Evolutionary conservation across 805 yeast genomes (phyloP).

Genomic region (Wickerhamiella hasegawae): DNA sequence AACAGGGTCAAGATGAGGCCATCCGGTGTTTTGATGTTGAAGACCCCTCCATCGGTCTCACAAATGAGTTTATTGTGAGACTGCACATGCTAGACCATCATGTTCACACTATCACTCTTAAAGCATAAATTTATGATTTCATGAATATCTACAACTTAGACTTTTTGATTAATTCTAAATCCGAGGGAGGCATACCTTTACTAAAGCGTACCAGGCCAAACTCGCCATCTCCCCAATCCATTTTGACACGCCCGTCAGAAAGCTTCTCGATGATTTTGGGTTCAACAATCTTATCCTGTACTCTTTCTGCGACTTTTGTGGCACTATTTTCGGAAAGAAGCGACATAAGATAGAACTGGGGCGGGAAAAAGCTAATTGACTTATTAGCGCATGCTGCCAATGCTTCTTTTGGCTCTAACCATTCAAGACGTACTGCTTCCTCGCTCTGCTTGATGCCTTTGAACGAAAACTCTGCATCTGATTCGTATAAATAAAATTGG

Average conservation of each 20-base stretch:
- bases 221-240: slow-evolving; percentile 19
- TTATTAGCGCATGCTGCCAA: slow-evolving; percentile 12
- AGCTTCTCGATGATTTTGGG: slow-evolving; percentile 11
- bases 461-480: slow-evolving; percentile 9
- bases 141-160: too few species aligned
- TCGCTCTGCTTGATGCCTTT: slow-evolving; percentile 4
- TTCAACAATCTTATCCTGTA: slow-evolving; percentile 10
- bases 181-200: too few species aligned
- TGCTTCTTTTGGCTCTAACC: slow-evolving; percentile 17
- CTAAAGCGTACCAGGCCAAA: slow-evolving; percentile 7
- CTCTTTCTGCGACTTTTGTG: slow-evolving; percentile 3
- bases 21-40: too few species aligned
- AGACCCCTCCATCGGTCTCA: too few species aligned
- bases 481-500: slow-evolving; percentile 15
- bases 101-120: too few species aligned
- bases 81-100: too few species aligned
- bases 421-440: slow-evolving; percentile 12
- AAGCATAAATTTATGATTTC: too few species aligned
- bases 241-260: slow-evolving; percentile 10
- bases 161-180: too few species aligned
- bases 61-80: too few species aligned
- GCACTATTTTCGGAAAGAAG: slow-evolving; percentile 8
- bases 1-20: too few species aligned
- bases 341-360: slow-evolving; percentile 18
- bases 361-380: slow-evolving; percentile 16